Evolutionary conservation across 345 rosid genomes (phyloP).

Genomic region (Citrus unshiu): DNA sequence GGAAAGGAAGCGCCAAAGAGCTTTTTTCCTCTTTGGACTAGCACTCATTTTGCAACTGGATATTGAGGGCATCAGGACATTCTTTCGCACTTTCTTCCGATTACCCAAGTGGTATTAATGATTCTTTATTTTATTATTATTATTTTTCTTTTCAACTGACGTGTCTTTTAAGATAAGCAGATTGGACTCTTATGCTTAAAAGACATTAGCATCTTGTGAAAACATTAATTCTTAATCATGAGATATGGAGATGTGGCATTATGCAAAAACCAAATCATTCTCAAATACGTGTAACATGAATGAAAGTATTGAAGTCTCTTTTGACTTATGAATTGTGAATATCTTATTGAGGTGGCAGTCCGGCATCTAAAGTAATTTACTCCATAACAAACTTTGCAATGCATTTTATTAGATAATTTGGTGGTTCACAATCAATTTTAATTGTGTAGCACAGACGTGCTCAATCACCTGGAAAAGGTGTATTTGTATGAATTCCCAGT

Average conservation of each 20-base stretch:
- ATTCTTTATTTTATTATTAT: not conserved
- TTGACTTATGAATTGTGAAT: not conserved
- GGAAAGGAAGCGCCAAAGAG: constrained; percentile 93
- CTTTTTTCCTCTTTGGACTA: constrained; percentile 91
- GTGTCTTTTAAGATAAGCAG: not conserved
- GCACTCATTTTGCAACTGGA: constrained; percentile 87
- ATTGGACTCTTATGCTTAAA: not conserved
- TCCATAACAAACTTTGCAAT: not conserved
- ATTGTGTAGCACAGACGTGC: not conserved
- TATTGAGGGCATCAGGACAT: constrained; percentile 71
- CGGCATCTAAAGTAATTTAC: not conserved
- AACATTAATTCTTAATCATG: not conserved
- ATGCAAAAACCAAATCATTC: not conserved
- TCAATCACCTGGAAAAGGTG: not conserved
- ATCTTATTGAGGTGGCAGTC: not conserved
- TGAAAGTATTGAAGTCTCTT: not conserved
- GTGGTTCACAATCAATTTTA: not conserved
- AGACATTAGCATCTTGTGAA: not conserved
- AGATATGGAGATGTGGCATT: not conserved
- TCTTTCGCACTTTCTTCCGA: constrained; percentile 80
- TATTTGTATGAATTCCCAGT: not conserved
- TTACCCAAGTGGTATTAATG: constrained; percentile 74
- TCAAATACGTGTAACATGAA: not conserved
- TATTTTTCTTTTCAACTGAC: not conserved
- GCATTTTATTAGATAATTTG: not conserved